A percentile compares a stretch with the other conserved stretches of the same genome.
phyloP scores from a whole-genome alignment of 2,329 filamentous ascomycete genomes.

The Phyllosticta ampelicida region DNA sequence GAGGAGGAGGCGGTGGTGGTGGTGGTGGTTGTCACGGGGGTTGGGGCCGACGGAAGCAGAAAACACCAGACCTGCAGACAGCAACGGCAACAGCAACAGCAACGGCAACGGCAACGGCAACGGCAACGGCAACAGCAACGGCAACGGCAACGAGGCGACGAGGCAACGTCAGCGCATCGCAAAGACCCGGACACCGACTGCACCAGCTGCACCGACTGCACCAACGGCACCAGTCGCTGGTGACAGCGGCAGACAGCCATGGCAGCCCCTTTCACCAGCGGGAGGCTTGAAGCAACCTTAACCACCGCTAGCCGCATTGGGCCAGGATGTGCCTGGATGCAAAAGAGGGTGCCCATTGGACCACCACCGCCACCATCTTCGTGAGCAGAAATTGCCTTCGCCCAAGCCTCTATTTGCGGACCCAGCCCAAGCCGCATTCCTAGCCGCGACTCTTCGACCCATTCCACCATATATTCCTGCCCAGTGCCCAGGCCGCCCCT shows the following conservation, averaged over 20 bases:
- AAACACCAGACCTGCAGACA: background rate
- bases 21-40: background rate
- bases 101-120: background rate
- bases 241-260: no score
- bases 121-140: no score
- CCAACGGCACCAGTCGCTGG: no score
- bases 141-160: background rate
- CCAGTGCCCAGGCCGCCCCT: background rate
- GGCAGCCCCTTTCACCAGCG: constrained; percentile 4
- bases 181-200: background rate
- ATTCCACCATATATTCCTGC: constrained; percentile 3
- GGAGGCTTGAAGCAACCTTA: constrained; percentile 10
- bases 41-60: background rate
- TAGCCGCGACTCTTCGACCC: background rate
- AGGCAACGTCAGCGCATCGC: background rate
- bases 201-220: no score
- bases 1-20: no score
- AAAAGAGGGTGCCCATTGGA: constrained; percentile 5
- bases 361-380: constrained; percentile 3
- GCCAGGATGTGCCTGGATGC: constrained; percentile 2
- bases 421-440: background rate
- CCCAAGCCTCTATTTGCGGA: background rate
- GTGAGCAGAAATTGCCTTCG: constrained; percentile 7
- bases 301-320: background rate
- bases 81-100: no score